A percentile compares a stretch with the other conserved stretches of the same genome.
Evolutionary conservation across 192 early-diverging fungal species (phyloP).

Genomic region (Oehlia diaphana): DNA sequence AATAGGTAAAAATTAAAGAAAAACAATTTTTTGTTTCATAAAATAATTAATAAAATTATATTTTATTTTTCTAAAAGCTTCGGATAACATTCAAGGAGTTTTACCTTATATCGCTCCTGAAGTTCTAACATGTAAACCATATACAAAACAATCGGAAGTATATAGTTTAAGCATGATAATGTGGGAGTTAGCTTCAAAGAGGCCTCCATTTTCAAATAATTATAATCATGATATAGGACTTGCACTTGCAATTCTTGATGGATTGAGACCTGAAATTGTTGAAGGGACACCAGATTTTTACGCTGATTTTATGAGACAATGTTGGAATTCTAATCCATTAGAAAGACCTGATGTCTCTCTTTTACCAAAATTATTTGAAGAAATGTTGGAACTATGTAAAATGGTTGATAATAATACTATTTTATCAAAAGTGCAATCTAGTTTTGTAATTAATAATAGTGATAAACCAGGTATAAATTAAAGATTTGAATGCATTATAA

Average conservation of each 20-base stretch:
- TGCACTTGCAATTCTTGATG: too few species aligned
- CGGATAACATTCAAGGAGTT: conserved; percentile 31
- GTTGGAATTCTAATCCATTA: neutral
- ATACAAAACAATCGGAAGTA: conserved; percentile 38
- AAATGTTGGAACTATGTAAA: too few species aligned
- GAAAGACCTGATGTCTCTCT: neutral
- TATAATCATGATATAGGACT: neutral
- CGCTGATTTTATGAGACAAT: too few species aligned
- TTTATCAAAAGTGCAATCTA: too few species aligned
- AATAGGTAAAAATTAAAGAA: conserved; percentile 21
- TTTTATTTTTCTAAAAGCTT: neutral
- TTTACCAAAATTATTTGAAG: too few species aligned
- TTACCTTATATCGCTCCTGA: conserved; percentile 48
- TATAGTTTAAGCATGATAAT: conserved; percentile 46
- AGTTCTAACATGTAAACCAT: conserved; percentile 32
- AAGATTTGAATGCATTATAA: too few species aligned
- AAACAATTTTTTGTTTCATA: neutral
- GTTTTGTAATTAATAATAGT: too few species aligned
- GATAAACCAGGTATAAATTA: too few species aligned
- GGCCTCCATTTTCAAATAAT: conserved; percentile 31
- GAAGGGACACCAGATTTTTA: too few species aligned
- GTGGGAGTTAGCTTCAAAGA: conserved; percentile 41
- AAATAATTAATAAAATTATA: neutral
- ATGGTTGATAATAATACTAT: too few species aligned
- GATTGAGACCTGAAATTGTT: too few species aligned